phyloP scores from a whole-genome alignment of 352 stramenopile genomes.

The Pythium myriotylum region DNA sequence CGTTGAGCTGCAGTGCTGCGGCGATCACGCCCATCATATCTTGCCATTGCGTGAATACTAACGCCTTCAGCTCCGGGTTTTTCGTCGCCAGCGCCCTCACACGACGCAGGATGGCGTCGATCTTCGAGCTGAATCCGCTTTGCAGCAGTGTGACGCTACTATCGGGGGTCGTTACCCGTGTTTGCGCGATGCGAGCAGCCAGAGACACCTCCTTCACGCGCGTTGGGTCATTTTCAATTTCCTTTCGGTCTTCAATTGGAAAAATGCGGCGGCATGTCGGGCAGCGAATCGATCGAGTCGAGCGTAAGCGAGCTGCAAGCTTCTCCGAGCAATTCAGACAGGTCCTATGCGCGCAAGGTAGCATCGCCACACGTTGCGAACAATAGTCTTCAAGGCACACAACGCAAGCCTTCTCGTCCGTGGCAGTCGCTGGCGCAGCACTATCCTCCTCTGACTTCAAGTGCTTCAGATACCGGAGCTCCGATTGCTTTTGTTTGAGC shows the following conservation, averaged over 20 bases:
- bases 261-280: conserved; percentile 55
- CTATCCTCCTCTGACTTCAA: conserved; percentile 27
- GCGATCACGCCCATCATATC: conserved; percentile 74
- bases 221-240: conserved; percentile 13
- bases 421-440: background rate
- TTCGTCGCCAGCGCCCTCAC: conserved; percentile 47
- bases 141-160: conserved; percentile 11
- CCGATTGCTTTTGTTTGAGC: conserved; percentile 50
- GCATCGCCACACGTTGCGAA: conserved; percentile 63
- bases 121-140: conserved; percentile 68
- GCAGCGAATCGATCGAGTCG: conserved; percentile 42
- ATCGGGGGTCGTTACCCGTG: background rate
- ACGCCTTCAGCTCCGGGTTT: conserved; percentile 74
- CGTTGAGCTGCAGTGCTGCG: conserved; percentile 35
- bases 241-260: conserved; percentile 11
- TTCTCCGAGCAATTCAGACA: conserved; percentile 50
- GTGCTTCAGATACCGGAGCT: conserved; percentile 66
- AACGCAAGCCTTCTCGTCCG: conserved; percentile 44
- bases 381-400: conserved; percentile 82
- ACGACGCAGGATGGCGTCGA: conserved; percentile 61
- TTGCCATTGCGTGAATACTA: conserved; percentile 93
- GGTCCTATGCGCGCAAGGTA: conserved; percentile 89
- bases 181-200: background rate
- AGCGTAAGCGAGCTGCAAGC: conserved; percentile 31
- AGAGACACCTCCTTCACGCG: conserved; percentile 9